Evolutionary conservation across 1,139 yeast species (phyloP), one percentile per base, ranked within the genome.

Genomic region (Ashbya aceris): DNA sequence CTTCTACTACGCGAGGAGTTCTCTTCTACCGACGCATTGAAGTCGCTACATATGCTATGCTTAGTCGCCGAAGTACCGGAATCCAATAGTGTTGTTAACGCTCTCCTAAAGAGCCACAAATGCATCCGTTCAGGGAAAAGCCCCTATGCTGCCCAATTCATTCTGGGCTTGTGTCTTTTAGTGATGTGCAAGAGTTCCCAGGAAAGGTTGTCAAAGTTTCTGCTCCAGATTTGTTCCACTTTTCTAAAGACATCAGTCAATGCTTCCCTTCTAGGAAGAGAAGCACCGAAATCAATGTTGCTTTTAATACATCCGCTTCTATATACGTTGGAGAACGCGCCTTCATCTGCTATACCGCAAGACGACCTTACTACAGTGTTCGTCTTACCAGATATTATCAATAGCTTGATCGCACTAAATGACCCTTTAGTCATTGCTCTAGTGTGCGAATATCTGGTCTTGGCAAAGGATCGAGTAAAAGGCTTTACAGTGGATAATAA

Each of bases 371-470:
- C 37, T 7, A 4, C 11, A n/a, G n/a, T 34, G n/a, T 34, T 34
- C 17, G 29, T 34, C 8, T 5, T 34, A 5, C 37, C 37, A 20
- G 12, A 14, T 7, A 11, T 34, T n/a, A 12, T 38, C 7, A 13
- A 41, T 28, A 9, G 13, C 14, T 8, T 36, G 8, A 30, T 40
- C 14, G 20, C 29, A 8, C 13, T 35, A 23, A 41, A 32, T 33
- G 44, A 41, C 34, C 38, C 44, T 8, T 8, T 42, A 11, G n/a
- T 33, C n/a, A 13, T 42, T 7, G 36, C 41, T 14, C 20, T 39
- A 6, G 10, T 45, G 2, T 37, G 38, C 17, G 31, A 40, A n/a
- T 34, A 35, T 23, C 29, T 45, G 7, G 30, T 33, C 8, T 8
- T 7, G 11, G 37, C 47, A 3, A 42, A 38, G 17, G 33, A 13